Conservation (phyloP, 1,284 basidiomycete species). For the Ceratobasidium sp. region DNA sequence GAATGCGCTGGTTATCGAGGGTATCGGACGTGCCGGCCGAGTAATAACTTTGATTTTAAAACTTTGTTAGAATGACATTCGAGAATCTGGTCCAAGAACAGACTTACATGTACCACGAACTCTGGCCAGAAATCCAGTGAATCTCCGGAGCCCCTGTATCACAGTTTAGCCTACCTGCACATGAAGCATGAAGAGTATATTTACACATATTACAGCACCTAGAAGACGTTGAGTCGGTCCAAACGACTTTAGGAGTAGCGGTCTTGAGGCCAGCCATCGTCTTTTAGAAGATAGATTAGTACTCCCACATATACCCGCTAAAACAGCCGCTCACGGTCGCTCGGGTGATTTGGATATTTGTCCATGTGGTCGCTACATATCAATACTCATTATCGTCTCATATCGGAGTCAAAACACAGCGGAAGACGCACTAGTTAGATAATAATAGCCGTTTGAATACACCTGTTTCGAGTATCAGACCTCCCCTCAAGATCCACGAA, state of each 20-base stretch:
- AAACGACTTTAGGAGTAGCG: constrained; percentile 59
- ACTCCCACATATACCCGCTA: too few species aligned
- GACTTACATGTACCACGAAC: constrained; percentile 46
- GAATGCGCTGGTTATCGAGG: neutral
- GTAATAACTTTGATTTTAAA: too few species aligned
- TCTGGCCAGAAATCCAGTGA: constrained; percentile 37
- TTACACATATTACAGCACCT: constrained; percentile 61
- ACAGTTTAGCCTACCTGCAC: too few species aligned
- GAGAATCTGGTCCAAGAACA: too few species aligned
- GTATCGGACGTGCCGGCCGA: constrained; percentile 8
- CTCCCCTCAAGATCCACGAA: too few species aligned
- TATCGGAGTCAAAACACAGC: neutral
- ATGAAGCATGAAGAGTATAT: neutral
- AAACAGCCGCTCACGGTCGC: constrained; percentile 53
- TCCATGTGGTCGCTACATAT: constrained; percentile 60
- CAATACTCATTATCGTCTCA: too few species aligned
- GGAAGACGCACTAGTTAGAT: constrained; percentile 23
- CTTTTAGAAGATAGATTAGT: too few species aligned
- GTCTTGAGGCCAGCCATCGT: constrained; percentile 59
- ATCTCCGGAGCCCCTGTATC: constrained; percentile 48
- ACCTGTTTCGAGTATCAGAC: too few species aligned
- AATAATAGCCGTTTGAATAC: constrained; percentile 30
- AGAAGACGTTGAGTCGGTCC: constrained; percentile 58
- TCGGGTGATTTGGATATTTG: constrained; percentile 60
- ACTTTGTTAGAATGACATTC: too few species aligned